Percentiles rank a stretch among this genome's conserved stretches.
phyloP scores from a whole-genome alignment of 1,284 basidiomycete genomes.

The Stygiomarasmius scandens region DNA sequence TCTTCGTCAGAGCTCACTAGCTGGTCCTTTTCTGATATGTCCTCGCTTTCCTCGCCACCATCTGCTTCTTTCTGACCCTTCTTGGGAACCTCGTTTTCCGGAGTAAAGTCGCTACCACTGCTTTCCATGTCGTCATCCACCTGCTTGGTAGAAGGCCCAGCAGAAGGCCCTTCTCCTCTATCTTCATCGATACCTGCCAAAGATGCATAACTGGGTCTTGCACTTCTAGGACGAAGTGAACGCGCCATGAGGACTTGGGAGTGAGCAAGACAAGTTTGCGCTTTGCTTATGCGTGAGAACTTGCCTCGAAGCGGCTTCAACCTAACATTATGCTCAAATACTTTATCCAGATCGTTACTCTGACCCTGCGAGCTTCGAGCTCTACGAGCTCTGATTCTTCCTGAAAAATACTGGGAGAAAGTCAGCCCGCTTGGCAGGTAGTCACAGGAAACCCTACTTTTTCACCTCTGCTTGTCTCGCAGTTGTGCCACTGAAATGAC shows the following conservation, averaged over 20 bases:
- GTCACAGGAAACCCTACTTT: no score
- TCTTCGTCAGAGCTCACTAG: conserved; percentile 24
- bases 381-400: no score
- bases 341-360: no score
- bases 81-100: conserved; percentile 19
- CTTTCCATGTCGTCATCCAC: conserved; percentile 34
- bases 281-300: no score
- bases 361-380: no score
- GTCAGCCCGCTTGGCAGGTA: no score
- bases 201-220: conserved; percentile 38
- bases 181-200: conserved; percentile 31
- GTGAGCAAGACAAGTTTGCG: no score
- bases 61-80: conserved; percentile 16
- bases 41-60: conserved; percentile 27
- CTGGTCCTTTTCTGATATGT: conserved; percentile 11
- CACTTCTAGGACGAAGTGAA: conserved; percentile 43
- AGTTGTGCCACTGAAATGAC: no score
- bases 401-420: no score
- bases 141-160: not conserved
- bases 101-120: conserved; percentile 38
- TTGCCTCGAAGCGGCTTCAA: no score
- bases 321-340: no score
- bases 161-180: conserved; percentile 15
- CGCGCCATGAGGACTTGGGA: conserved; percentile 35
- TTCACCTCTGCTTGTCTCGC: no score